phyloP scores from a whole-genome alignment of 2,329 filamentous ascomycete genomes.

The Cladobotryum protrusum region DNA sequence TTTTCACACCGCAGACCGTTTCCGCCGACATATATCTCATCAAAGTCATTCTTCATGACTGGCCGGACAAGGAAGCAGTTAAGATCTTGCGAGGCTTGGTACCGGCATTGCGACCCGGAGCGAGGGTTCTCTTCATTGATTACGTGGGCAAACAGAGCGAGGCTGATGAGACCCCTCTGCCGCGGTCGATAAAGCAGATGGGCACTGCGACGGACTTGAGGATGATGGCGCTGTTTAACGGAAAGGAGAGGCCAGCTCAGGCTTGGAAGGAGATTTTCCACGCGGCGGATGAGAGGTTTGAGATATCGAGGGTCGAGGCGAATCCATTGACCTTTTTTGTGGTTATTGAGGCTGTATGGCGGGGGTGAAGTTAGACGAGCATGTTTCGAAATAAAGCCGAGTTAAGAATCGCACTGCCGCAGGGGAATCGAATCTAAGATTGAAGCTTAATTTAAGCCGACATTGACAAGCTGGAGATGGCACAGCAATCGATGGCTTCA shows the following conservation, averaged over 20 bases:
- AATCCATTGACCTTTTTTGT: too few species aligned
- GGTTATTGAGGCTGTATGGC: too few species aligned
- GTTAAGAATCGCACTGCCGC: too few species aligned
- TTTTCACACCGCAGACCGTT: slow-evolving; percentile 28
- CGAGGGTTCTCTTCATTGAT: too few species aligned
- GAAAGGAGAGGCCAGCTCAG: slow-evolving; percentile 15
- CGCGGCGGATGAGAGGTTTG: slow-evolving; percentile 13
- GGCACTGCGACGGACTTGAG: slow-evolving; percentile 29
- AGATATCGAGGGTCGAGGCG: background rate
- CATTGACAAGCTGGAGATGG: too few species aligned
- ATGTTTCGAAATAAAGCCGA: too few species aligned
- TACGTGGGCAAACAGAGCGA: too few species aligned
- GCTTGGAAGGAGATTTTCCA: slow-evolving; percentile 12
- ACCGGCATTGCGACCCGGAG: slow-evolving; percentile 28
- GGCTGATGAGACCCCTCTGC: too few species aligned
- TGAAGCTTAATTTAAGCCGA: too few species aligned
- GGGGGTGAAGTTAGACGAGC: too few species aligned
- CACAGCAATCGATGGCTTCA: too few species aligned
- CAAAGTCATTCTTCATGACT: slow-evolving; percentile 49
- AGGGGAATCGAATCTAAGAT: too few species aligned
- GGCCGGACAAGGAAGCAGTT: slow-evolving; percentile 38
- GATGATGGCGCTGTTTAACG: slow-evolving; percentile 43
- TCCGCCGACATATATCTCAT: slow-evolving; percentile 38
- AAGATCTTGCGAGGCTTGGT: slow-evolving; percentile 34
- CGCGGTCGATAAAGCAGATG: slow-evolving; percentile 19